These are phyloP conservation scores for Uronychia binucleata DNA, from an alignment of 73 alveolate genomes.

Conservation along the genomic window DNA sequence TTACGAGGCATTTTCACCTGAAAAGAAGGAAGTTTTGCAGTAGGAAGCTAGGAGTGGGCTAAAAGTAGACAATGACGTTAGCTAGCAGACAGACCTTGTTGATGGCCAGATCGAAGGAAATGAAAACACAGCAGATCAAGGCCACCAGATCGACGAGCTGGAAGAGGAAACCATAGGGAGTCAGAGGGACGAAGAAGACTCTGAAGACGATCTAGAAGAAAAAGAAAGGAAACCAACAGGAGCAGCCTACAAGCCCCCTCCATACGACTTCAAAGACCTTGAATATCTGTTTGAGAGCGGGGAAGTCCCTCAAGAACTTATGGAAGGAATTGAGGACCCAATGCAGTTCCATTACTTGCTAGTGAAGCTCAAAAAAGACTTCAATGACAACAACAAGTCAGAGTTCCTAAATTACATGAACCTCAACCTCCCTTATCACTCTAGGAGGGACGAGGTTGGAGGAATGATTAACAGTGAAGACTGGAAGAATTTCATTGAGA, in stretches of 20 bases:
- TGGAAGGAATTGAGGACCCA: constrained; percentile 57
- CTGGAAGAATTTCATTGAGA: constrained; percentile 54
- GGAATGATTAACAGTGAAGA: constrained; percentile 65
- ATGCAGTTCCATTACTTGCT: constrained; percentile 63
- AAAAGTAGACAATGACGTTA: neutral
- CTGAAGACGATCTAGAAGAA: neutral
- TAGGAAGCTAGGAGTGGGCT: neutral
- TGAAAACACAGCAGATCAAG: neutral
- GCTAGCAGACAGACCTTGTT: neutral
- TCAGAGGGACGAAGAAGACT: neutral
- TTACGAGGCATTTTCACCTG: neutral
- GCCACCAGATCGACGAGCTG: neutral
- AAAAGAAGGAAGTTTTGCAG: neutral
- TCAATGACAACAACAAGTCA: constrained; percentile 56
- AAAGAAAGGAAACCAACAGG: neutral
- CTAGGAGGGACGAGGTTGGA: constrained; percentile 78
- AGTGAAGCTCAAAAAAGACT: constrained; percentile 68
- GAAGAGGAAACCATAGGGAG: neutral
- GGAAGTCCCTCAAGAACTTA: constrained; percentile 45
- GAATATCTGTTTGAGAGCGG: constrained; percentile 61
- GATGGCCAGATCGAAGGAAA: neutral
- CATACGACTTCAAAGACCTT: constrained; percentile 54
- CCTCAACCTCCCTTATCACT: constrained; percentile 64
- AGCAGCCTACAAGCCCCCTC: constrained; percentile 41
- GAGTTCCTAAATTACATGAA: constrained; percentile 70